Conservation (phyloP, 2,329 filamentous ascomycete species). For the Colletotrichum orchidophilum region DNA sequence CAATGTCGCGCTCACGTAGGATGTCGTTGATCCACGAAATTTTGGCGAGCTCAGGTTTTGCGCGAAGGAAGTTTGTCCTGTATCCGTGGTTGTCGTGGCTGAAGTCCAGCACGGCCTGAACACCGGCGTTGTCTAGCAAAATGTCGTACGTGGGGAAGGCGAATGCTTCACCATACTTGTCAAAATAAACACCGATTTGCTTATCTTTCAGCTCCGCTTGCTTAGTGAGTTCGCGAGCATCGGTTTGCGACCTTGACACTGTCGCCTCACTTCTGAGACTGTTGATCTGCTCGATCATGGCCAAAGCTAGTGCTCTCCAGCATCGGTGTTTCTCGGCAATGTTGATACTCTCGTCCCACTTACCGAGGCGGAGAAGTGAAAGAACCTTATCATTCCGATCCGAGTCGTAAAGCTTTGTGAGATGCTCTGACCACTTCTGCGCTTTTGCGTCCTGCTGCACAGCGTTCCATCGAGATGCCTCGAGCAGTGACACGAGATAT, state of each 20-base stretch:
- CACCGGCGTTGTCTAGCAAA: constrained; percentile 73
- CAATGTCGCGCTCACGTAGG: constrained; percentile 77
- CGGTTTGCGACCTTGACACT: constrained; percentile 21
- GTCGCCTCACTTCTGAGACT: constrained; percentile 31
- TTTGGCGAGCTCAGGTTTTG: constrained; percentile 75
- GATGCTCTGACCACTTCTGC: constrained; percentile 55
- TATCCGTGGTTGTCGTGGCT: constrained; percentile 73
- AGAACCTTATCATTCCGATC: constrained; percentile 64
- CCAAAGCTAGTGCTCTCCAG: constrained; percentile 63
- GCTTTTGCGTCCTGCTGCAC: constrained; percentile 54
- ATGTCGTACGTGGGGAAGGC: constrained; percentile 83
- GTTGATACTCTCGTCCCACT: constrained; percentile 66
- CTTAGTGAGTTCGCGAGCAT: constrained; percentile 47
- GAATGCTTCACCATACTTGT: constrained; percentile 72
- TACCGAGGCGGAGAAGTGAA: constrained; percentile 61
- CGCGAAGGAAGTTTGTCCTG: constrained; percentile 82
- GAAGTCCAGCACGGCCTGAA: constrained; percentile 76
- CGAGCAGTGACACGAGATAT: constrained; percentile 63
- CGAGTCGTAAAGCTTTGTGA: constrained; percentile 56
- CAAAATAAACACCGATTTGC: constrained; percentile 64
- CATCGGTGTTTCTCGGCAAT: constrained; percentile 68
- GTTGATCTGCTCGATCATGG: constrained; percentile 64
- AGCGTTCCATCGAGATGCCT: constrained; percentile 61
- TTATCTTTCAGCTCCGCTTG: constrained; percentile 57
- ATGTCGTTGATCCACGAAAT: constrained; percentile 97